Evolutionary conservation across 805 yeast species (phyloP), one percentile per base, ranked within the genome.

Genomic region (Yamadazyma akitaensis): DNA sequence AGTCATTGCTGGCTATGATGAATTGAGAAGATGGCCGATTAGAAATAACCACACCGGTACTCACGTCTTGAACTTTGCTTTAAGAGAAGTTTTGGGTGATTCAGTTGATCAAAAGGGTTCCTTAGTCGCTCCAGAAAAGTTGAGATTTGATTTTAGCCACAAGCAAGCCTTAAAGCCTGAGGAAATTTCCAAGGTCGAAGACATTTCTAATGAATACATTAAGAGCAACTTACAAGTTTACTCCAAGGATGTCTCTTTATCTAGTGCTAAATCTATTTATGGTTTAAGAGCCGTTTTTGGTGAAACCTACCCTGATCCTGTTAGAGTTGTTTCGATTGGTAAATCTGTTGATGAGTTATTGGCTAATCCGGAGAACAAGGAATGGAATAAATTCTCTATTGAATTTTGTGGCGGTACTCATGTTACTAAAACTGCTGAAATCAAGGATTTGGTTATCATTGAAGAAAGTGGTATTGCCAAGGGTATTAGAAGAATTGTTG

Each of bases 391-490:
- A 36, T 75, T 79, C 61, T 88, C 97, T 1, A 77, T 94, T 55
- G 99, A 94, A 73, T 94, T 94, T 77, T 94, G 99, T 72, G 99
- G 99, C 72, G 99, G 99, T 71, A 94, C 99, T 11, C 99, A 94
- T 62, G 97, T 94, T 55, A 77, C 80, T 42, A 85, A 86, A 68
- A 92, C 98, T 16, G 86, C 92, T 51, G 98, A 92, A 50, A 94
- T 94, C 64, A 90, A 90, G 66, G 92, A 88, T 56, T 80, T 94
- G 54, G 88, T 94, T 31, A 79, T 94, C 45, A 74, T 85, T 52
- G 99, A 94, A 75, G 99, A 94, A 71, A 81, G 88, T 53, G 98
- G 99, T 70, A 94, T 94, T 67, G 98, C 99, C 51, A 94, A 94
- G 74, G 99, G 99, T 70, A 89, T 90, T 53, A 84, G 99, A 73